A percentile compares a stretch with the other conserved stretches of the same genome.
Conservation (phyloP, 331 rosid species). For the Acacia pycnantha region DNA sequence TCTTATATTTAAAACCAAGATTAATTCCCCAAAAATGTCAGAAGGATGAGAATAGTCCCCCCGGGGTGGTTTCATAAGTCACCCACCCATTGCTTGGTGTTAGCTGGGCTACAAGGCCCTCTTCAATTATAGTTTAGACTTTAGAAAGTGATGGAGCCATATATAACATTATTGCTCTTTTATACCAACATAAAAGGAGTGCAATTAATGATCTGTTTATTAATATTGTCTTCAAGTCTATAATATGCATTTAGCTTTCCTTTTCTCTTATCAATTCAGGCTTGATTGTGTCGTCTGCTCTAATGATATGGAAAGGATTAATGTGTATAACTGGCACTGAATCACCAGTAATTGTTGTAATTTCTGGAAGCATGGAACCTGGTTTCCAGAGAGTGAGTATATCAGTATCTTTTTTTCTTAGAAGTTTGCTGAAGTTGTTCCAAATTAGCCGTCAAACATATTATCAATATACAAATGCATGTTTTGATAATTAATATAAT, state of each 20-base stretch:
- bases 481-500: background rate
- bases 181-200: background rate
- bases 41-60: too few relatives aligned
- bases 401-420: background rate
- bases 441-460: background rate
- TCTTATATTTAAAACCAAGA: too few relatives aligned
- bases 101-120: too few relatives aligned
- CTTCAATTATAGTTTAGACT: background rate
- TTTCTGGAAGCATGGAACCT: constrained; percentile 92
- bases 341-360: constrained; percentile 85
- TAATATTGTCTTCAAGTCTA: background rate
- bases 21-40: too few relatives aligned
- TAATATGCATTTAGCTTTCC: background rate
- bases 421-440: background rate
- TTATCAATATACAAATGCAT: background rate
- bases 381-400: constrained; percentile 73
- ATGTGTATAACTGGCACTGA: constrained; percentile 72
- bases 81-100: too few relatives aligned
- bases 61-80: too few relatives aligned
- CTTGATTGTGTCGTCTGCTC: constrained; percentile 61
- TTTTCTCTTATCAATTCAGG: constrained; percentile 38
- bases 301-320: constrained; percentile 76
- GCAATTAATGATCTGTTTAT: background rate
- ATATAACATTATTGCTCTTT: background rate
- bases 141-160: background rate